phyloP scores from a whole-genome alignment of 257 asterid genomes.

The Nicotiana noctiflora region DNA sequence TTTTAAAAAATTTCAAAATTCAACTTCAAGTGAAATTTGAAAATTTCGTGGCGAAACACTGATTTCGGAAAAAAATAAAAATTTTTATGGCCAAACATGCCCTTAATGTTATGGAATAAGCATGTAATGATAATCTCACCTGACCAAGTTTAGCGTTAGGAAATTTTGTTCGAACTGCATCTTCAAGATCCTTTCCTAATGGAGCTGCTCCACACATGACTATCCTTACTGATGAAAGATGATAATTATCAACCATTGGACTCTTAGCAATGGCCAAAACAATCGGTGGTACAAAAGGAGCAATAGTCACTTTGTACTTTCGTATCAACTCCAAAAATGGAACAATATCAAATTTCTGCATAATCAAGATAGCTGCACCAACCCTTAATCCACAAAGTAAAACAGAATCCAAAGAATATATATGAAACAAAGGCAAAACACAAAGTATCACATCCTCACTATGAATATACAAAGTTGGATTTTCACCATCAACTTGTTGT shows the following conservation, averaged over 20 bases:
- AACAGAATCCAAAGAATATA: slow-evolving; percentile 67
- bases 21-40: too few relatives aligned
- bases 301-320: slow-evolving; percentile 66
- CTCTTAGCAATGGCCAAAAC: slow-evolving; percentile 65
- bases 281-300: slow-evolving; percentile 91
- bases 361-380: slow-evolving; percentile 77
- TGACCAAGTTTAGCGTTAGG: slow-evolving; percentile 85
- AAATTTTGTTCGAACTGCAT: slow-evolving; percentile 61
- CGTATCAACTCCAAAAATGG: slow-evolving; percentile 65
- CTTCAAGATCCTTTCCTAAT: slow-evolving; percentile 90
- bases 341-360: slow-evolving; percentile 72
- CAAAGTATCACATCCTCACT: slow-evolving; percentile 71
- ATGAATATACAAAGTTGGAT: slow-evolving; percentile 75
- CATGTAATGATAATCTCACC: slow-evolving; percentile 25
- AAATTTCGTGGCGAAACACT: too few relatives aligned
- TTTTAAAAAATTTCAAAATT: too few relatives aligned
- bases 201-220: slow-evolving; percentile 99
- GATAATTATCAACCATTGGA: slow-evolving; percentile 58
- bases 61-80: too few relatives aligned
- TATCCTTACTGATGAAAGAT: slow-evolving; percentile 66
- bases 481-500: slow-evolving; percentile 91
- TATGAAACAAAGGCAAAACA: slow-evolving; percentile 69
- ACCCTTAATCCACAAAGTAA: slow-evolving; percentile 82
- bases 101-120: too few relatives aligned
- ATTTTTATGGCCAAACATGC: too few relatives aligned